Evolutionary conservation across 257 asterid genomes (phyloP).

Genomic region (Scutellaria barbata): DNA sequence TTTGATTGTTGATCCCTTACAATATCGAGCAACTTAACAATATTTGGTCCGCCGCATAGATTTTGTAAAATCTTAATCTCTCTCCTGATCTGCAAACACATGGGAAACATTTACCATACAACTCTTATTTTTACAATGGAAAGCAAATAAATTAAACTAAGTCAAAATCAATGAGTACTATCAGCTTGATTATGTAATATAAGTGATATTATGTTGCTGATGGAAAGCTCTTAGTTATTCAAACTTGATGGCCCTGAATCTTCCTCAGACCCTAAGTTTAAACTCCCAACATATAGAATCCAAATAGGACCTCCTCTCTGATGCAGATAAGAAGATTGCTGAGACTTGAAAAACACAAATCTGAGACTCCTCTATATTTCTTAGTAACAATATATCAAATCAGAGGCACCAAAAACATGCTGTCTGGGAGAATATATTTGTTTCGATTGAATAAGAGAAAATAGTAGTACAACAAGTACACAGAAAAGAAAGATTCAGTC

Average conservation of each 20-base stretch:
- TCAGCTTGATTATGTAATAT: not conserved
- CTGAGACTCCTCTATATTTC: too few relatives aligned
- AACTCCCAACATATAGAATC: not conserved
- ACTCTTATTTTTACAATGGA: not conserved
- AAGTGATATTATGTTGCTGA: not conserved
- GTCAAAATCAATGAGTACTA: not conserved
- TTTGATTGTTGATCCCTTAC: constrained; percentile 83
- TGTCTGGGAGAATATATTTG: not conserved
- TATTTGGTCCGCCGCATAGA: constrained; percentile 80
- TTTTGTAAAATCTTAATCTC: constrained; percentile 80
- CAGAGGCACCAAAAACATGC: not conserved
- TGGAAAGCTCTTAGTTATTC: not conserved
- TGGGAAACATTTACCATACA: not conserved
- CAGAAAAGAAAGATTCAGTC: too few relatives aligned
- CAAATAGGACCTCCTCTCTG: not conserved
- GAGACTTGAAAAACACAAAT: too few relatives aligned
- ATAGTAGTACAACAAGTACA: too few relatives aligned
- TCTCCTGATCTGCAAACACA: constrained; percentile 69
- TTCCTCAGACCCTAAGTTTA: not conserved
- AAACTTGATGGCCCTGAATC: not conserved
- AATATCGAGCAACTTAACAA: constrained; percentile 78
- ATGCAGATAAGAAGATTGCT: too few relatives aligned
- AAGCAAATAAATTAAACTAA: not conserved
- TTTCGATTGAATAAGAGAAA: too few relatives aligned
- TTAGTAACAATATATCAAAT: not conserved